Evolutionary conservation across 371 early-diverging fungal species (phyloP), one percentile per base, ranked within the genome.

Genomic region (Zopfochytrium polystomum): DNA sequence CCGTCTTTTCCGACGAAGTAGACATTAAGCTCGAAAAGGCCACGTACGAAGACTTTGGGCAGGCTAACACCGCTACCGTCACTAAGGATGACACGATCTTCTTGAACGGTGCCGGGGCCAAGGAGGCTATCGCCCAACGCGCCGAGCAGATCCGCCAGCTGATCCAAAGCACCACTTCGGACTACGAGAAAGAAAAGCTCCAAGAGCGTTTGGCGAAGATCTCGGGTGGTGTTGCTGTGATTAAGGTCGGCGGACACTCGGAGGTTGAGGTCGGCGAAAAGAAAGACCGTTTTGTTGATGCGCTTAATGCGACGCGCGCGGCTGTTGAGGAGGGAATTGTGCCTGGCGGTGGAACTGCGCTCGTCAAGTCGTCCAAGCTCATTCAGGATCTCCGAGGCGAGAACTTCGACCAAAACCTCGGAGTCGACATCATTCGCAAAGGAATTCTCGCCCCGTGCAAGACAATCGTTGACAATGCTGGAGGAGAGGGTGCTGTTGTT

Each of bases 181-280:
- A 96, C 55, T 97, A 97, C 72, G 98, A 97, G 79, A 90, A 87
- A 78, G 98, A 97, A 79, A 97, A 96, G 83, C 85, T 96, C 61
- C 94, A 96, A 79, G 98, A 97, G 80, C 93, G 98, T 71, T 88
- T 97, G 67, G 98, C 98, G 65, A 96, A 96, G 82, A 80, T 97
- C 32, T 88, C 90, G 58, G 95, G 95, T 58, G 98, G 98, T 81
- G 98, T 97, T 55, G 98, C 98, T 48, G 97, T 97, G 72, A 95
- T 97, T 75, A 91, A 90, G 76, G 96, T 97, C 58, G 98, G 98
- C 62, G 98, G 98, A 46, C 76, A 89, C 32, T 93, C 93, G 47
- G 98, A 97, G 76, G 95, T 97, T 44, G 98, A 97, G 77, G 98
- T 97, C 45, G 96, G 96, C 61, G 98, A 97, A 80, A 96, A 96